Percentiles rank a stretch among this genome's conserved stretches.
Conservation (phyloP, 306 rosid genomes). For the Corylus avellana region DNA sequence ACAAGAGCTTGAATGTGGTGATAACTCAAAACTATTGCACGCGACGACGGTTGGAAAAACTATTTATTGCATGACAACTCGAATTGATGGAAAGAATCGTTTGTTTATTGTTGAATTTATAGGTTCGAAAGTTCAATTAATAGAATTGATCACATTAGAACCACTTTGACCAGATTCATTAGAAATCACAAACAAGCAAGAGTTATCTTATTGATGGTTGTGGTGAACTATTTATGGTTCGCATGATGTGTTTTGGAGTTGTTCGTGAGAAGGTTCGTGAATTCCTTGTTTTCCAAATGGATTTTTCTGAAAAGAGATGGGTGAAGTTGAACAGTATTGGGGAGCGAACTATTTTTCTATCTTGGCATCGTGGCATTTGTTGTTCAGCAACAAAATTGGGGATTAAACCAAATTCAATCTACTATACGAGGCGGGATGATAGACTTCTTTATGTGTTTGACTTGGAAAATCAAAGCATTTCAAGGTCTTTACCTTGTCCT, state of each 20-base stretch:
- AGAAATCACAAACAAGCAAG: background rate
- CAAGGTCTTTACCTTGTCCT: too few species aligned
- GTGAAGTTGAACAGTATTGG: too few species aligned
- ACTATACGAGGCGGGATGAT: too few species aligned
- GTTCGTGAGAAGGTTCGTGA: background rate
- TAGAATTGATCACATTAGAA: background rate
- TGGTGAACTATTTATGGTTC: background rate
- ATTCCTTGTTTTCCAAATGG: background rate
- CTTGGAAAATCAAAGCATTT: too few species aligned
- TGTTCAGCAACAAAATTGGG: too few species aligned
- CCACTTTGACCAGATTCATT: too few species aligned
- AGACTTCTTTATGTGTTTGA: too few species aligned
- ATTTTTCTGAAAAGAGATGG: background rate
- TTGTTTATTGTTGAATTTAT: background rate
- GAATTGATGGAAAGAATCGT: background rate
- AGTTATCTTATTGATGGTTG: background rate
- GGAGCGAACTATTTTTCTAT: too few species aligned
- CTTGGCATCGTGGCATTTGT: too few species aligned
- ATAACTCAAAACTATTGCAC: rapidly evolving
- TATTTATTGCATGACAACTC: background rate
- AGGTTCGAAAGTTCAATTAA: background rate
- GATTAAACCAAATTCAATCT: too few species aligned
- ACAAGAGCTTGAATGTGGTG: background rate
- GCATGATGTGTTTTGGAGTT: background rate
- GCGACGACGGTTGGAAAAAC: background rate